Base-by-base conservation (phyloP, 1,284 basidiomycete species). In the Microbotryum intermedium region DNA sequence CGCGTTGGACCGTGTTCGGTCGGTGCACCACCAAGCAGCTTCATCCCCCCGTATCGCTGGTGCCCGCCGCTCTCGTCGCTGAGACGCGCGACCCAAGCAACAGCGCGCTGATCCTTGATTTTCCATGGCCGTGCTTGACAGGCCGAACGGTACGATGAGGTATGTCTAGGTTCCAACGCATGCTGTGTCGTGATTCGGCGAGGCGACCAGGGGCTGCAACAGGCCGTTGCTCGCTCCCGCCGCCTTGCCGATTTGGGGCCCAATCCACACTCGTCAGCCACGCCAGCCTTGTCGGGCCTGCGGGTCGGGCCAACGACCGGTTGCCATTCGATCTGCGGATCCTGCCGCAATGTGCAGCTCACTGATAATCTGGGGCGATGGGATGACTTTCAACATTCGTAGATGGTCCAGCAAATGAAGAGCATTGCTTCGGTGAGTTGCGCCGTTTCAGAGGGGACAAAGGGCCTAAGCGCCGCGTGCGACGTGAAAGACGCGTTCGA, bases 321-420 rank as follows among this genome's bases (percentile, higher is more conserved):
- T 16, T 16, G 34, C 50, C n/a, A 43, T 2, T 20, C 53, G 39
- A 20, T 43, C n/a, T 26, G 28, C 21, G 8, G 8, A 6, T n/a
- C 6, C 42, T 10, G 42, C 43, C 26, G 21, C 23, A 21, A 2
- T 25, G 3, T 16, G 54, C 23, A n/a, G 10, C 30, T 28, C 23
- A 11, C 10, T n/a, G 18, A 6, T 6, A 39, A 1, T 25, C 49
- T 16, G 10, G 43, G 23, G 4, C 43, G 47, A 44, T 62, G 21
- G 50, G 25, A 21, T 20, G 60, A 62, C 66, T 64, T 47, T 67
- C 20, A 60, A 64, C 63, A 63, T 51, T 68, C 61, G n/a, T 43
- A 95, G 78, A 95, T 95, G 92, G 92, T 97, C 71, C 88, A 92
- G 80, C 94, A 94, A 83, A 97, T 97, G 92, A 95, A 95, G 85